A percentile compares a stretch with the other conserved stretches of the same genome.
Evolutionary conservation across 2,329 filamentous ascomycete genomes (phyloP).

Genomic region (Ascochyta lentis): DNA sequence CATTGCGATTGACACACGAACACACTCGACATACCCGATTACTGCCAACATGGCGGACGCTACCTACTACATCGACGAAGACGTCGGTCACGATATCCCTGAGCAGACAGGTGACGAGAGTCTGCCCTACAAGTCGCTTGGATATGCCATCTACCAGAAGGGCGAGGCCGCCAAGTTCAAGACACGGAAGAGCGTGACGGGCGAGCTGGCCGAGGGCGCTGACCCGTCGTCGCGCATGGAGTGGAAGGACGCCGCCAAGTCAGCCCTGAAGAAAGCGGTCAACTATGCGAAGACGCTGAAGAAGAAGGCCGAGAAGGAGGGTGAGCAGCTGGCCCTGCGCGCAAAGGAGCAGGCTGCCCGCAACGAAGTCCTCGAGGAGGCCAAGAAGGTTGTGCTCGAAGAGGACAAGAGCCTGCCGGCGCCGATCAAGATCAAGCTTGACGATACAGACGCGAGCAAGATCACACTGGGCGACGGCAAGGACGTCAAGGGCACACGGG

Average conservation of each 20-base stretch:
- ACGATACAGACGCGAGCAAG: slow-evolving; percentile 67
- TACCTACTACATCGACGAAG: slow-evolving; percentile 79
- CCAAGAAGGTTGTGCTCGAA: slow-evolving; percentile 75
- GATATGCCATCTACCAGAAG: slow-evolving; percentile 77
- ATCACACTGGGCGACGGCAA: slow-evolving; percentile 61
- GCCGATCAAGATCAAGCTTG: slow-evolving; percentile 77
- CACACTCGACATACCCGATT: slow-evolving; percentile 31
- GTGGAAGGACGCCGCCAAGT: slow-evolving; percentile 85
- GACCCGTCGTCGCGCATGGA: slow-evolving; percentile 69
- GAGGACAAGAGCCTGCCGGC: slow-evolving; percentile 77
- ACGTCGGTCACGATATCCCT: slow-evolving; percentile 73
- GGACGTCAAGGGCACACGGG: slow-evolving; percentile 70
- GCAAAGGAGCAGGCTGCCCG: slow-evolving; percentile 76
- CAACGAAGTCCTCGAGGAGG: slow-evolving; percentile 76
- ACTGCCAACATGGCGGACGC: slow-evolving; percentile 46
- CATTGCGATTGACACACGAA: slow-evolving; percentile 25
- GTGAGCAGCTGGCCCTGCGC: slow-evolving; percentile 73
- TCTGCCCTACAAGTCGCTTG: slow-evolving; percentile 81
- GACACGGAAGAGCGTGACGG: slow-evolving; percentile 63
- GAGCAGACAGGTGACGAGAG: slow-evolving; percentile 71
- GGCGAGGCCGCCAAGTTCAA: slow-evolving; percentile 69
- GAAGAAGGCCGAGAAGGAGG: slow-evolving; percentile 83
- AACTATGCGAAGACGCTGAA: slow-evolving; percentile 76
- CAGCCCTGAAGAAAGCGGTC: slow-evolving; percentile 83
- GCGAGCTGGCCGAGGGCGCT: slow-evolving; percentile 50